These are phyloP conservation scores for Glarea lozoyensis DNA, from an alignment of 495 filamentous ascomycete species.

Conservation along the genomic window DNA sequence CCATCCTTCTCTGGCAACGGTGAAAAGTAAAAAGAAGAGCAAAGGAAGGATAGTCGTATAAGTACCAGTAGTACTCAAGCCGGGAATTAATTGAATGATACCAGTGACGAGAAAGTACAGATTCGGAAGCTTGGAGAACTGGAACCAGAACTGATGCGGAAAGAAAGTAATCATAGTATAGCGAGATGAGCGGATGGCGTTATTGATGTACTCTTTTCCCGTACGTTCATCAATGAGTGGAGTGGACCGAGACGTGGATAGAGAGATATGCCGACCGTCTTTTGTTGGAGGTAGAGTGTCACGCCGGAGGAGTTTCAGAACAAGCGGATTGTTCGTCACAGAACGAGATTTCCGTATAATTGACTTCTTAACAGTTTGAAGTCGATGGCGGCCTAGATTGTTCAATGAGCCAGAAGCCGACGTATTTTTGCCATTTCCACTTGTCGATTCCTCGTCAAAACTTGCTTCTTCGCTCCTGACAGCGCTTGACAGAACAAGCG, in stretches of 20 bases:
- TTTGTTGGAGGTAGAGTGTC: slow-evolving; percentile 16
- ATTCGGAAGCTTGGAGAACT: slow-evolving; percentile 85
- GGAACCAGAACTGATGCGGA: slow-evolving; percentile 77
- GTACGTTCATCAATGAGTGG: slow-evolving; percentile 71
- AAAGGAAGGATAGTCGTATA: slow-evolving; percentile 86
- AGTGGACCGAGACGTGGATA: slow-evolving; percentile 38
- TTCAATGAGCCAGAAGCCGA: too few relatives aligned
- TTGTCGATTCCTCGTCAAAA: too few relatives aligned
- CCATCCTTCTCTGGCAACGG: slow-evolving; percentile 83
- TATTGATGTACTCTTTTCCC: slow-evolving; percentile 60
- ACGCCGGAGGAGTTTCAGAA: background rate
- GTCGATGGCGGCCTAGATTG: too few relatives aligned
- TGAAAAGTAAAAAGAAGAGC: slow-evolving; percentile 74
- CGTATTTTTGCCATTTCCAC: too few relatives aligned
- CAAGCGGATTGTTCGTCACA: too few relatives aligned
- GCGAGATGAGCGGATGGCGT: slow-evolving; percentile 76
- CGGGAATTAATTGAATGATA: slow-evolving; percentile 82
- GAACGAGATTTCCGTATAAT: too few relatives aligned
- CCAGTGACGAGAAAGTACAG: slow-evolving; percentile 86
- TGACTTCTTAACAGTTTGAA: too few relatives aligned
- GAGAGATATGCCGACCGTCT: slow-evolving; percentile 37
- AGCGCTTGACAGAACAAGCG: too few relatives aligned
- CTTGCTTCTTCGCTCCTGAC: too few relatives aligned
- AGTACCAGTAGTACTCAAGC: slow-evolving; percentile 79
- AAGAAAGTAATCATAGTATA: slow-evolving; percentile 87